Conservation (phyloP, 148 eudicot genomes). For the Chenopodium quinoa region DNA sequence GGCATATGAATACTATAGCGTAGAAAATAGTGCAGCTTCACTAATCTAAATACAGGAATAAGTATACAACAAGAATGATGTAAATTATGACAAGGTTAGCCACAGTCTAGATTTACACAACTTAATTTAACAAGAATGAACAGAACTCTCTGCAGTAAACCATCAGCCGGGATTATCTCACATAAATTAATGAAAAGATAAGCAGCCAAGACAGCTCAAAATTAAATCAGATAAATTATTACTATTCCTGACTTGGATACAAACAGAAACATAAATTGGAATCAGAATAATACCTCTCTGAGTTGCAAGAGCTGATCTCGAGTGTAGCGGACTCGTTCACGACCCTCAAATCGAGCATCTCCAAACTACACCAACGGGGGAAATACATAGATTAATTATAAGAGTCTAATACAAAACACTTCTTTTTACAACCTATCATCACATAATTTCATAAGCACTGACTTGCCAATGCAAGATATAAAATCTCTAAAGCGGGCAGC, state of each 20-base stretch:
- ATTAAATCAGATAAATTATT: conserved; percentile 5
- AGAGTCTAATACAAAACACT: neutral
- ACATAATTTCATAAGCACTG: neutral
- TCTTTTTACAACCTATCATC: neutral
- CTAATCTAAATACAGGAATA: neutral
- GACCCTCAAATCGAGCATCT: conserved; percentile 75
- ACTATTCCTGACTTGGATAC: neutral
- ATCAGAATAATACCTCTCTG: conserved; percentile 62
- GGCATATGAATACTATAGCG: neutral
- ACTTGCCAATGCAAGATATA: neutral
- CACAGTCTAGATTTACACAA: neutral
- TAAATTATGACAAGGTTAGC: neutral
- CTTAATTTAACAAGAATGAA: neutral
- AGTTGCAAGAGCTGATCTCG: conserved; percentile 77
- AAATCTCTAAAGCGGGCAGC: neutral
- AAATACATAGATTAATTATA: neutral
- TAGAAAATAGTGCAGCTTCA: neutral
- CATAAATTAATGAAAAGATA: neutral
- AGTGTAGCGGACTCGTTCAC: conserved; percentile 69
- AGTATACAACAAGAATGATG: neutral
- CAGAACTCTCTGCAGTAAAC: neutral
- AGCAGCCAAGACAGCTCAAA: neutral
- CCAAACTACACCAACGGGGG: conserved; percentile 46
- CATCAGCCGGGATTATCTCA: no score
- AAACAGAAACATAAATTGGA: neutral